A percentile compares a stretch with the other conserved stretches of the same genome.
Evolutionary conservation across 2,329 filamentous ascomycete species (phyloP).

Genomic region (Diaporthe citrichinensis): DNA sequence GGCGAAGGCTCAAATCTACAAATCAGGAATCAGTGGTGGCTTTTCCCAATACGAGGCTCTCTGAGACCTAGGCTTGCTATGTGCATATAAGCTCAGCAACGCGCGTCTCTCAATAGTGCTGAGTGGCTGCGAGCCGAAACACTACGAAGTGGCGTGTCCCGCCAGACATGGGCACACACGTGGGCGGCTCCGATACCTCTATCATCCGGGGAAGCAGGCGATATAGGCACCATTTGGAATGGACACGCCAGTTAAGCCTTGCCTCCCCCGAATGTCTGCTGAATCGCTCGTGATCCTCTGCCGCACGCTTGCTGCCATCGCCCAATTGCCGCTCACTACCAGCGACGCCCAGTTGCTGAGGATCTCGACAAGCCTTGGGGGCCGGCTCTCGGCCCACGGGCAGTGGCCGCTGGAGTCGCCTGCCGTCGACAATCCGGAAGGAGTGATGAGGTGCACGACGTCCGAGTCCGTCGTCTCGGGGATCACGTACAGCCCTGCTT

Average conservation of each 20-base stretch:
- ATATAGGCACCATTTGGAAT: not conserved
- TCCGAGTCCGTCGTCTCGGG: not conserved
- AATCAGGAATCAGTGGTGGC: not conserved
- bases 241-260: not conserved
- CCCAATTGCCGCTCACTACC: no score
- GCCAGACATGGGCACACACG: not conserved
- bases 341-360: not conserved
- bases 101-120: not conserved
- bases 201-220: not conserved
- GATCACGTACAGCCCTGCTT: not conserved
- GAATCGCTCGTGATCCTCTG: not conserved
- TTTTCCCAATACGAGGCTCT: not conserved
- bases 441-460: not conserved
- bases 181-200: not conserved
- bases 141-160: not conserved
- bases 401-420: not conserved
- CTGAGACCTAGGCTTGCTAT: not conserved
- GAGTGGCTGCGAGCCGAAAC: not conserved
- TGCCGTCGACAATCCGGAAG: not conserved
- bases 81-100: not conserved
- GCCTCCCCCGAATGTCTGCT: not conserved
- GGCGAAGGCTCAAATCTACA: not conserved
- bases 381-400: not conserved
- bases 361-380: not conserved
- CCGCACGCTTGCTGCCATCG: no score